Evolutionary conservation across 495 filamentous ascomycete genomes (phyloP).

Genomic region (Lichenothelia convexa): DNA sequence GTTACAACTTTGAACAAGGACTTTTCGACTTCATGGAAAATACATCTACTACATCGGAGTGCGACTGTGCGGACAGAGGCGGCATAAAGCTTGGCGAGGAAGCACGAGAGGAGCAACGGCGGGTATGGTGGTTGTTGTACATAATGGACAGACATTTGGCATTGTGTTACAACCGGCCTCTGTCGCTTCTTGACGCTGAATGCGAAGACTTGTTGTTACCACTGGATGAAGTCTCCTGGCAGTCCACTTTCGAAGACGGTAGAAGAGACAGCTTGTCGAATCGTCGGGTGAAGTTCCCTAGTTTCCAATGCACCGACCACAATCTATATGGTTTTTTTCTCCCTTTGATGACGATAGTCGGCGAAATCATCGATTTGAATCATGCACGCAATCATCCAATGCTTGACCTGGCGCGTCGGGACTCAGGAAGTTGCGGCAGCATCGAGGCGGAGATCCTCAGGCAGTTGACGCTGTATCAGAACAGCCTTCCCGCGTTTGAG

Average conservation of each 20-base stretch:
- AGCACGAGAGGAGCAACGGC: conserved; percentile 29
- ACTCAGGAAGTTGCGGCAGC: conserved; percentile 5
- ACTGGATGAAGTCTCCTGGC: conserved; percentile 19
- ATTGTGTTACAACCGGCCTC: conserved; percentile 30
- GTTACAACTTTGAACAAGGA: conserved; percentile 3
- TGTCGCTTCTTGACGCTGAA: conserved; percentile 29
- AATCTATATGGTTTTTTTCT: conserved; percentile 16
- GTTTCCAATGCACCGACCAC: conserved; percentile 16
- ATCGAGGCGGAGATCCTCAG: conserved; percentile 10
- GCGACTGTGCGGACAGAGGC: background rate
- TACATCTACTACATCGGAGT: background rate
- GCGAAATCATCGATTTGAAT: conserved; percentile 17
- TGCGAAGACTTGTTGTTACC: conserved; percentile 21
- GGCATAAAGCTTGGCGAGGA: conserved; percentile 8
- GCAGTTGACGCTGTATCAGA: conserved; percentile 3
- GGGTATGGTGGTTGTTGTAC: conserved; percentile 35
- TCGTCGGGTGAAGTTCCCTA: background rate
- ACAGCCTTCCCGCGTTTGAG: background rate
- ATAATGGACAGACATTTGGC: conserved; percentile 31
- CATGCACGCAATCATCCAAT: conserved; percentile 13
- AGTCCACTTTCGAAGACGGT: conserved; percentile 11
- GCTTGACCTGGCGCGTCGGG: conserved; percentile 7
- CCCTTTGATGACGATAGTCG: conserved; percentile 17
- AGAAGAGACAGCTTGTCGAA: background rate
- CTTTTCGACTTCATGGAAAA: conserved; percentile 4